A percentile compares a stretch with the other conserved stretches of the same genome.
Conservation (phyloP, 805 yeast species). For the Grigorovia transvaalensis region DNA sequence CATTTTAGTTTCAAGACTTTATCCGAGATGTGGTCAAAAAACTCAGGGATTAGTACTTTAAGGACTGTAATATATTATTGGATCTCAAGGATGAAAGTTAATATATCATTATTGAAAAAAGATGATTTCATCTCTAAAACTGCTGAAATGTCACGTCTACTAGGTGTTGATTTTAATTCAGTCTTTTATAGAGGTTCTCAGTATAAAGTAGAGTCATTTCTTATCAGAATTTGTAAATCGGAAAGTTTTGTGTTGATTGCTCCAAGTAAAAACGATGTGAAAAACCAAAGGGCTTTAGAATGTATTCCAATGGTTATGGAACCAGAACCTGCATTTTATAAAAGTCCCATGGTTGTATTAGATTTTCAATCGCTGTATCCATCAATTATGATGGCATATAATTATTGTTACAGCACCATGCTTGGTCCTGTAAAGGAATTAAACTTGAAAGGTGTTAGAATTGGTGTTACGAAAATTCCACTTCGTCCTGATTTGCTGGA, state of each 20-base stretch:
- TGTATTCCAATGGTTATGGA: slow-evolving; percentile 89
- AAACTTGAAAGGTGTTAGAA: slow-evolving; percentile 33
- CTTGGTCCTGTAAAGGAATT: slow-evolving; percentile 52
- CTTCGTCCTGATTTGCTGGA: slow-evolving; percentile 50
- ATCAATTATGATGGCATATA: slow-evolving; percentile 82
- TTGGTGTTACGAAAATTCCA: slow-evolving; percentile 44
- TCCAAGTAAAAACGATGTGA: slow-evolving; percentile 73
- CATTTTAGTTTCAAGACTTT: slow-evolving; percentile 41
- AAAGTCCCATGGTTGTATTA: slow-evolving; percentile 78
- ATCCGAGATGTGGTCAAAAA: slow-evolving; percentile 35
- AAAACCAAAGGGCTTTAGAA: slow-evolving; percentile 75
- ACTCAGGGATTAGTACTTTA: slow-evolving; percentile 19
- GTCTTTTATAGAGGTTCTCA: slow-evolving; percentile 89
- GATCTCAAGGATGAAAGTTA: slow-evolving; percentile 35
- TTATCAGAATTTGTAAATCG: slow-evolving; percentile 62
- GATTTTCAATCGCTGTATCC: slow-evolving; percentile 95
- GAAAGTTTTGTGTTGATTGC: slow-evolving; percentile 67
- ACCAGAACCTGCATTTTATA: slow-evolving; percentile 75
- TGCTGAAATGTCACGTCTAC: slow-evolving; percentile 71
- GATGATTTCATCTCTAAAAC: slow-evolving; percentile 62
- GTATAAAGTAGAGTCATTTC: slow-evolving; percentile 80
- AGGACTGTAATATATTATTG: slow-evolving; percentile 38
- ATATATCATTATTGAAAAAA: slow-evolving; percentile 38
- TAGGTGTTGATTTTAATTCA: slow-evolving; percentile 85
- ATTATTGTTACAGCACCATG: slow-evolving; percentile 71